Evolutionary conservation across 768 basidiomycete species (phyloP).

Genomic region (Sutorius australiensis): DNA sequence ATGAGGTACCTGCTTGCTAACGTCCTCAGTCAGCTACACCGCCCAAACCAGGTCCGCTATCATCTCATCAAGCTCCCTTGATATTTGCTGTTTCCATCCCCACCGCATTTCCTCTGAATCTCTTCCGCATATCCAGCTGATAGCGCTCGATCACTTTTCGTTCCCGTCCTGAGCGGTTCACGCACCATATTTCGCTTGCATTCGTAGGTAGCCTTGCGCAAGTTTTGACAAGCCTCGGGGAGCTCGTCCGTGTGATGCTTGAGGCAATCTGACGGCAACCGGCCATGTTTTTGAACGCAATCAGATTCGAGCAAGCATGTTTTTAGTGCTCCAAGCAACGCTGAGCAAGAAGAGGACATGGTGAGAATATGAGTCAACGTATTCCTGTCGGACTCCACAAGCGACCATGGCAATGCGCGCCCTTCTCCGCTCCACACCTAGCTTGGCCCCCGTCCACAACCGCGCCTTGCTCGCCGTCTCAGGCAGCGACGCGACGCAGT

Average conservation of each 20-base stretch:
- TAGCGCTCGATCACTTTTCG: not conserved
- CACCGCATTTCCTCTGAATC: slow-evolving; percentile 71
- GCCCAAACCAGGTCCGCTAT: not conserved
- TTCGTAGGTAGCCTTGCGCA: slow-evolving; percentile 81
- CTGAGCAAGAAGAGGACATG: slow-evolving; percentile 82
- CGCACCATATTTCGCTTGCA: slow-evolving; percentile 89
- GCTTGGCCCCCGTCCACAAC: slow-evolving; percentile 58
- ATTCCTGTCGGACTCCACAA: slow-evolving; percentile 3
- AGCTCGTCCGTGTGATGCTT: slow-evolving; percentile 69
- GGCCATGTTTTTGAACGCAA: slow-evolving; percentile 76
- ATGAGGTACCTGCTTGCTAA: slow-evolving; percentile 18
- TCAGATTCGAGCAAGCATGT: slow-evolving; percentile 82
- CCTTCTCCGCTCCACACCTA: slow-evolving; percentile 47
- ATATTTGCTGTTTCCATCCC: slow-evolving; percentile 33
- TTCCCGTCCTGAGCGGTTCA: not conserved
- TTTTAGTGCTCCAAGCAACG: slow-evolving; percentile 73
- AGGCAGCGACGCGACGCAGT: slow-evolving; percentile 76
- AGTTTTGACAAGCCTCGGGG: slow-evolving; percentile 73
- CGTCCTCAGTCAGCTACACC: slow-evolving; percentile 6
- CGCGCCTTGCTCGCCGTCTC: slow-evolving; percentile 70
- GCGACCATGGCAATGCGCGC: slow-evolving; percentile 33
- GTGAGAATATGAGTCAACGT: not conserved
- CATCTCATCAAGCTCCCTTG: too few relatives aligned
- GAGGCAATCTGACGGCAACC: slow-evolving; percentile 83
- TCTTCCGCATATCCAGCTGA: slow-evolving; percentile 81